Evolutionary conservation across 1,284 basidiomycete genomes (phyloP).

Genomic region (Coniferiporia weirii): DNA sequence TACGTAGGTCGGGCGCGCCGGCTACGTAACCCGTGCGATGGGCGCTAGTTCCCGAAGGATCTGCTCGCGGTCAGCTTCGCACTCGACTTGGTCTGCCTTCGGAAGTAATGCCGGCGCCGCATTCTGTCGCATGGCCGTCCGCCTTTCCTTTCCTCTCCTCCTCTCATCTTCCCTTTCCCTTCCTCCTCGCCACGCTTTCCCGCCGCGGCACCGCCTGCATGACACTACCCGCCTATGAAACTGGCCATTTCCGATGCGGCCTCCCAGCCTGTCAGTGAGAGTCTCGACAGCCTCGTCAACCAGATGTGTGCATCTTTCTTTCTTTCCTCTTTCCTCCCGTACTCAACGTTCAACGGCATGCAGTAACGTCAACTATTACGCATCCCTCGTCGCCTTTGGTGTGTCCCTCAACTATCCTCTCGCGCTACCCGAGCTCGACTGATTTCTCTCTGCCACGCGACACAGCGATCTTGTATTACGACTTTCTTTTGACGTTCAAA

Average conservation of each 20-base stretch:
- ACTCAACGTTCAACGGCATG: background rate
- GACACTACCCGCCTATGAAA: background rate
- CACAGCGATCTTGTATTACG: slow-evolving; percentile 17
- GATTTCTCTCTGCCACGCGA: background rate
- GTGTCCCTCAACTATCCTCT: background rate
- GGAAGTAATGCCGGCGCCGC: too few relatives aligned
- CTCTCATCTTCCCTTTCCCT: too few relatives aligned
- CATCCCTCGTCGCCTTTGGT: slow-evolving; percentile 15
- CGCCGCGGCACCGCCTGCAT: background rate
- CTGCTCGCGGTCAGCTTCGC: too few relatives aligned
- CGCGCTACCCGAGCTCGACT: background rate
- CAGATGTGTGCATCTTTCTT: slow-evolving; percentile 8
- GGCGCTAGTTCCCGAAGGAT: too few relatives aligned
- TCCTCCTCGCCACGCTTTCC: background rate
- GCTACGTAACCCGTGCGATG: too few relatives aligned
- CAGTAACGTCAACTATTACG: slow-evolving; percentile 15
- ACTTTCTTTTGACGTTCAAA: slow-evolving; percentile 14
- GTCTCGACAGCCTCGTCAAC: background rate
- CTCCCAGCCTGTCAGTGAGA: background rate
- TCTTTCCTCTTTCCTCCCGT: background rate
- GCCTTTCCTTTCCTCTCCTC: background rate
- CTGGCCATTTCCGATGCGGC: background rate
- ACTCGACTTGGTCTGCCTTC: too few relatives aligned
- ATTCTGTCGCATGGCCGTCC: background rate
- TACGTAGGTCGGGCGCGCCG: too few relatives aligned